Evolutionary conservation across 768 basidiomycete genomes (phyloP), one percentile per base, ranked within the genome.

Genomic region (Pisolithus marmoratus): DNA sequence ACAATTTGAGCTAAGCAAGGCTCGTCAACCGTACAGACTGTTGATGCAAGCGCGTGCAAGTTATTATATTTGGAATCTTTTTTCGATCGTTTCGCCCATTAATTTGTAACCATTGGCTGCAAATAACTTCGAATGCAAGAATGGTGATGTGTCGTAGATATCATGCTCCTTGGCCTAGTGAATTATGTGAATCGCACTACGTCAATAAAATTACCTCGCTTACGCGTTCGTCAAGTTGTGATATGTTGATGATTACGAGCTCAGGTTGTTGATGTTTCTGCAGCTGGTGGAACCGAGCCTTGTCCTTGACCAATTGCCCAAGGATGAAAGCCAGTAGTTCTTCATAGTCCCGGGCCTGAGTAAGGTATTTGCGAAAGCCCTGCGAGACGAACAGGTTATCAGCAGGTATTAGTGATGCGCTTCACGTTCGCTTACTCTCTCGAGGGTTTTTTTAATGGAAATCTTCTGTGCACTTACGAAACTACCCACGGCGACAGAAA

Each of bases 381-480:
- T 96, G 55, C 46, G 7, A 19, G 42, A 46, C 46, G 5, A 29
- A 55, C 11, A 29, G 34, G 40, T 69, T 31, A 5, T 15, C 12
- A 68, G 58, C 19, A 23, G 24, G 19, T n/a, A 2, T 22, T 9
- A 20, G 37, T 31, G 20, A 20, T 3, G 38, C n/a, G 17, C 15
- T 20, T 34, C 49, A 20, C 38, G 48, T 8, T 23, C 43, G 52
- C 52, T 22, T 23, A 95, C 95, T 62, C 96, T 78, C 70, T 99
- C 93, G 42, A 99, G 74, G 3, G 94, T 94, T 74, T 93, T 96
- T 79, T 97, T 97, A 74, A 98, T 95, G 53, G 90, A 92, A 80
- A 94, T 86, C 77, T 99, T 99, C 69, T 99, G 96, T 24, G 96
- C 89, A 58, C 72, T 94, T 53, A 99, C 91, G 68, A 99, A 99